These are phyloP conservation scores for Pseudocercospora vitis DNA, from an alignment of 2,329 filamentous ascomycete genomes.

Conservation along the genomic window DNA sequence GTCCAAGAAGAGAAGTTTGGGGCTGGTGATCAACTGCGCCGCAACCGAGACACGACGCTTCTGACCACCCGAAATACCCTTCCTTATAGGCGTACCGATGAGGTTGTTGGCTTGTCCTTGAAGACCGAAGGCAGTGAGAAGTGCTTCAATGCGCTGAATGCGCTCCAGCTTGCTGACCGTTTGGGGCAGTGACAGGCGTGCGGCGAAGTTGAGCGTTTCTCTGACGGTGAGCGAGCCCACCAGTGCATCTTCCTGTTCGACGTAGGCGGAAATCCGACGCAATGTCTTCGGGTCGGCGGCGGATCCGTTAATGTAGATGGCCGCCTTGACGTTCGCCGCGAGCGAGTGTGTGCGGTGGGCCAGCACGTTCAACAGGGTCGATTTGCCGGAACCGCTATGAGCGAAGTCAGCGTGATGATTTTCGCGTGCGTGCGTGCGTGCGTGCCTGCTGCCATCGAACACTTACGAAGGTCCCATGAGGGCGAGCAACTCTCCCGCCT, in stretches of 20 bases:
- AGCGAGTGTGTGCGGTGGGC: slow-evolving; percentile 61
- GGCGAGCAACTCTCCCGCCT: slow-evolving; percentile 72
- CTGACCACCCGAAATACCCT: slow-evolving; percentile 82
- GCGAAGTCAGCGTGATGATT: slow-evolving; percentile 13
- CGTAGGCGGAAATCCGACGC: slow-evolving; percentile 69
- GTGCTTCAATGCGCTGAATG: slow-evolving; percentile 61
- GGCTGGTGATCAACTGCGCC: slow-evolving; percentile 76
- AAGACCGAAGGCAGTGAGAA: slow-evolving; percentile 73
- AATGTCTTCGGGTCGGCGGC: slow-evolving; percentile 57
- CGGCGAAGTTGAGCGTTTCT: slow-evolving; percentile 77
- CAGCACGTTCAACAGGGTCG: slow-evolving; percentile 77
- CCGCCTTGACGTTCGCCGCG: slow-evolving; percentile 55
- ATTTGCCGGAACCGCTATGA: slow-evolving; percentile 67
- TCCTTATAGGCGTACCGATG: slow-evolving; percentile 78
- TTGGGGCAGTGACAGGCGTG: slow-evolving; percentile 61
- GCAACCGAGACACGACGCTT: slow-evolving; percentile 79
- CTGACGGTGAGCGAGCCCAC: slow-evolving; percentile 77
- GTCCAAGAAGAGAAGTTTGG: slow-evolving; percentile 78
- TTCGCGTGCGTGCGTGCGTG: background rate
- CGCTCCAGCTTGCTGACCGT: slow-evolving; percentile 59
- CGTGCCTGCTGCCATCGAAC: no score
- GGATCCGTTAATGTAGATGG: slow-evolving; percentile 64
- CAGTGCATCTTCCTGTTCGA: slow-evolving; percentile 84
- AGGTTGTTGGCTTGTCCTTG: slow-evolving; percentile 66
- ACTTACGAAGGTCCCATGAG: slow-evolving; percentile 72